Evolutionary conservation across 2,329 filamentous ascomycete species (phyloP), one percentile per base, ranked within the genome.

Genomic region (Fusarium clavum): DNA sequence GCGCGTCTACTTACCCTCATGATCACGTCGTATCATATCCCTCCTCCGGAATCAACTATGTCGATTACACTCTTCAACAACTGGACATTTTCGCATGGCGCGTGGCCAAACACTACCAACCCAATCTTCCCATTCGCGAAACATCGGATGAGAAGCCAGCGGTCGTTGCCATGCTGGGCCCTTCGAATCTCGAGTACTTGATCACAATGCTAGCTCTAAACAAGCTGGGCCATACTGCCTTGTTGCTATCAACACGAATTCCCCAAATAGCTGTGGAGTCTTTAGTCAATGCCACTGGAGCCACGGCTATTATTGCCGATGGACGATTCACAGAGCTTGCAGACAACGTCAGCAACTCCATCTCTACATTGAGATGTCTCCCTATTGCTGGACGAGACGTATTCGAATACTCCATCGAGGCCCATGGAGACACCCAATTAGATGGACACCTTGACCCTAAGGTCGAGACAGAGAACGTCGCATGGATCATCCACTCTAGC

Each of bases 111-210:
- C 38, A 53, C 38, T 53, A 53, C 16, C 24, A 53, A 10, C 8
- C 49, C 8, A 11, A 53, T 10, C 38, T 53, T 1, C 49, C 38
- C 3, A 53, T 53, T 41, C 49, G 49, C 3, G 10, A n/a, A 43
- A 29, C 49, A 24, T 53, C 49, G 18, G 51, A 38, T 22, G 40
- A 34, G 24, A 56, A 64, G 57, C 51, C 62, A 16, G 51, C 67
- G n/a, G 80, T 88, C 22, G 84, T 83, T 1, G 74, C 45, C 13
- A 20, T 89, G 13, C 77, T 89, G 8, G 85, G 84, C 1, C 80
- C 82, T 1, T 88, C 86, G 2, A 84, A 84, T 63, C 79, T 89
- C 12, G 84, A 87, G 54, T 86, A 86, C 60, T 79, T 88, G 43
- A 77, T 88, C 40, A 83, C 85, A 6, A 78, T 86, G 41, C 79